These are phyloP conservation scores for Chalciporus piperatus DNA, from an alignment of 768 basidiomycete genomes.

Conservation along the genomic window DNA sequence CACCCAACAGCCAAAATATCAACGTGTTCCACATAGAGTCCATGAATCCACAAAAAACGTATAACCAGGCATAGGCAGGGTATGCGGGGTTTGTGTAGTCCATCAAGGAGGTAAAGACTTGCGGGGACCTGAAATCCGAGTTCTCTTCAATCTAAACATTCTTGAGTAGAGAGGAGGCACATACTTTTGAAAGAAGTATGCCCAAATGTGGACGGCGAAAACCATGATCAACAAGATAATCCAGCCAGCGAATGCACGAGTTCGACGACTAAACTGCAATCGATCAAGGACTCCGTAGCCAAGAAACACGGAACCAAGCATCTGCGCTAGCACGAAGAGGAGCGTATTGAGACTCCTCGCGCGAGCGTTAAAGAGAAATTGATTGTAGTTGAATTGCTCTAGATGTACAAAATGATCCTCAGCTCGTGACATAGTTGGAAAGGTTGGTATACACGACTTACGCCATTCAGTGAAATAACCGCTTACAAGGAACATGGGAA, in stretches of 20 bases:
- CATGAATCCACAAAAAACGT: constrained; percentile 69
- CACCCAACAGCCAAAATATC: constrained; percentile 80
- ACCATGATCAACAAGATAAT: constrained; percentile 56
- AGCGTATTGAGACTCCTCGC: constrained; percentile 74
- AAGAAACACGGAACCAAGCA: constrained; percentile 69
- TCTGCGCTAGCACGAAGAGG: constrained; percentile 78
- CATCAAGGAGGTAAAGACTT: constrained; percentile 43
- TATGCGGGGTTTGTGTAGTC: constrained; percentile 60
- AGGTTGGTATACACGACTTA: constrained; percentile 31
- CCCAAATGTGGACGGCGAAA: constrained; percentile 72
- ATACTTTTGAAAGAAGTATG: constrained; percentile 70
- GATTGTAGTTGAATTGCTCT: constrained; percentile 82
- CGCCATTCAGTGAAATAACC: constrained; percentile 89
- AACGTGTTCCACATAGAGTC: constrained; percentile 87
- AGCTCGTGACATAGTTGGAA: background rate
- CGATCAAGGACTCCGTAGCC: constrained; percentile 63
- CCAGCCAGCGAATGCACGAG: constrained; percentile 74
- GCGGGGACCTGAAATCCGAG: constrained; percentile 44
- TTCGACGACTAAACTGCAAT: constrained; percentile 51
- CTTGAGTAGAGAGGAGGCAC: constrained; percentile 16
- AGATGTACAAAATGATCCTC: constrained; percentile 10
- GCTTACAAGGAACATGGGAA: constrained; percentile 83
- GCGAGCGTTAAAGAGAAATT: constrained; percentile 73
- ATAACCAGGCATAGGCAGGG: constrained; percentile 54
- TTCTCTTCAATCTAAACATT: background rate